These are phyloP conservation scores for Ophiorrhiza pumila DNA, from an alignment of 257 asterid species.

Conservation along the genomic window DNA sequence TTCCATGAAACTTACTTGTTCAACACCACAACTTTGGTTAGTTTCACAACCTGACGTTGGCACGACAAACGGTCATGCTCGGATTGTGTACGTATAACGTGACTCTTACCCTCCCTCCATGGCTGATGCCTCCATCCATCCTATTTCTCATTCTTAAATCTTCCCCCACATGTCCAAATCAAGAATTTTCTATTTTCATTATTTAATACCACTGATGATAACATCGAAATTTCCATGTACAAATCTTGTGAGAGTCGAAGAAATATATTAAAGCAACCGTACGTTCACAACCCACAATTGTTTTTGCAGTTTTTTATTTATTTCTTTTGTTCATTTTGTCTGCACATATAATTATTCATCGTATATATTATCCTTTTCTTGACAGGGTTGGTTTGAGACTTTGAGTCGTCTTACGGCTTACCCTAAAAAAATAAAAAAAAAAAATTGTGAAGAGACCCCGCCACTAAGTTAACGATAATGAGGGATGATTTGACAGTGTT, in stretches of 20 bases:
- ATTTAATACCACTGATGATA: no score
- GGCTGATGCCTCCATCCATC: no score
- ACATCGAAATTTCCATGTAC: not conserved
- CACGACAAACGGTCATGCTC: no score
- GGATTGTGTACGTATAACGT: not conserved
- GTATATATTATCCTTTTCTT: slow-evolving; percentile 46
- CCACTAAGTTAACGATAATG: slow-evolving; percentile 39
- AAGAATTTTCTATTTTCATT: no score
- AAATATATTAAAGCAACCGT: no score
- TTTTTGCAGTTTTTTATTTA: no score
- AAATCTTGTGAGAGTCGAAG: no score
- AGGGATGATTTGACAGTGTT: slow-evolving; percentile 37
- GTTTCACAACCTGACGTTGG: not conserved
- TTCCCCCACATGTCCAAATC: no score
- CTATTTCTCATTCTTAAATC: no score
- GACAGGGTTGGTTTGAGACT: slow-evolving; percentile 18
- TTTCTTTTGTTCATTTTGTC: not conserved
- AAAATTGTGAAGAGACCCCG: slow-evolving; percentile 18
- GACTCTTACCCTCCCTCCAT: no score
- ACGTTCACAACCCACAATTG: no score
- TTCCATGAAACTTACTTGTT: no score
- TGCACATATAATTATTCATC: not conserved
- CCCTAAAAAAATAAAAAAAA: not conserved
- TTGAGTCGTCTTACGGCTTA: not conserved
- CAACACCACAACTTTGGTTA: not conserved